A percentile compares a stretch with the other conserved stretches of the same genome.
Evolutionary conservation across 371 early-diverging fungal genomes (phyloP).

Genomic region (Conidiobolus incongruus): DNA sequence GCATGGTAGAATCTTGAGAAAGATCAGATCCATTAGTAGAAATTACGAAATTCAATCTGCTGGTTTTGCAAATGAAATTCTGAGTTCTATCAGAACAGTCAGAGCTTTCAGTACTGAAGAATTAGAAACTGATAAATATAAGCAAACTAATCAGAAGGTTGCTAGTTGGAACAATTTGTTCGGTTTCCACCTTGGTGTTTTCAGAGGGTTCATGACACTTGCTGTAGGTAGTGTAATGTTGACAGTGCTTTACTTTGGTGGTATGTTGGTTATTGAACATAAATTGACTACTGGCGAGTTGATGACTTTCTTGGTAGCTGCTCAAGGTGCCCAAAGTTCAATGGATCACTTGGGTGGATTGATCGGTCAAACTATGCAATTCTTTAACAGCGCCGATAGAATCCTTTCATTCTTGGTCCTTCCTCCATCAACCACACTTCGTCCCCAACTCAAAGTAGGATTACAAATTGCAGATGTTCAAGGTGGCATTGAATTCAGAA

Average conservation of each 20-base stretch:
- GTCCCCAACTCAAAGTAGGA: background rate
- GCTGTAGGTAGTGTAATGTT: slow-evolving; percentile 11
- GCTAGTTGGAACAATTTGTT: background rate
- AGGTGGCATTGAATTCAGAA: slow-evolving; percentile 34
- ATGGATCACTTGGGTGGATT: slow-evolving; percentile 42
- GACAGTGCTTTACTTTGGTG: slow-evolving; percentile 49
- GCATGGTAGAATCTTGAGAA: background rate
- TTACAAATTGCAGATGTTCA: slow-evolving; percentile 6
- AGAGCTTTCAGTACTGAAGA: slow-evolving; percentile 48
- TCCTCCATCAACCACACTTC: background rate
- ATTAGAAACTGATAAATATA: slow-evolving; percentile 26
- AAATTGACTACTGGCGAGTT: slow-evolving; percentile 41
- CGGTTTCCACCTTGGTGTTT: slow-evolving; percentile 41
- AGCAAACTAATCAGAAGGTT: background rate
- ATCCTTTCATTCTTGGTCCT: background rate
- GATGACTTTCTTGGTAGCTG: slow-evolving; percentile 53
- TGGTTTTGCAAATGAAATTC: slow-evolving; percentile 39
- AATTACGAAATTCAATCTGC: background rate
- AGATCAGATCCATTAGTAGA: background rate
- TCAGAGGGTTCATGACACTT: background rate
- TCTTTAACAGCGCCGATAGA: no score
- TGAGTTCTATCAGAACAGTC: slow-evolving; percentile 49
- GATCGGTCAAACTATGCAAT: slow-evolving; percentile 50
- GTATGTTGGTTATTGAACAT: slow-evolving; percentile 33
- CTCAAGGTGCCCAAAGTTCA: slow-evolving; percentile 50